These are phyloP conservation scores for Aspergillus sclerotialis DNA, from an alignment of 2,329 filamentous ascomycete species.

Conservation along the genomic window DNA sequence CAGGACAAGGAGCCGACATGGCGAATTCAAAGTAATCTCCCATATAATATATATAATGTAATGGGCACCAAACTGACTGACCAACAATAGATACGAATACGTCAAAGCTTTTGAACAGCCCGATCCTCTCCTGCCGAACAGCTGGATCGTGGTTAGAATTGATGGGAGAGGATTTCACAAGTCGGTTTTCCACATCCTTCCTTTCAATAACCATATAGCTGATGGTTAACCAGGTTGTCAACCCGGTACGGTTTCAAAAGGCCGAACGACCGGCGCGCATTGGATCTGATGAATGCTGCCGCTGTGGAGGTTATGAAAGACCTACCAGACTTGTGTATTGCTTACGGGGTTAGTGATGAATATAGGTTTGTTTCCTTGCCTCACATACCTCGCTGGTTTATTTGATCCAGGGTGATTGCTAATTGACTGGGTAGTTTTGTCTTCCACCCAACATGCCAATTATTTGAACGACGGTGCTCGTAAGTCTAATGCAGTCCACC, in stretches of 20 bases:
- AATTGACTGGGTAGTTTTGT: slow-evolving; percentile 58
- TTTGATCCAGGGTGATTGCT: not conserved
- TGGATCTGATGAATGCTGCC: slow-evolving; percentile 91
- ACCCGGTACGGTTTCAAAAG: slow-evolving; percentile 79
- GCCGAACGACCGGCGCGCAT: slow-evolving; percentile 79
- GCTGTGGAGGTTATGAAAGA: slow-evolving; percentile 79
- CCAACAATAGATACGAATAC: slow-evolving; percentile 71
- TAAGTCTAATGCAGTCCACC: slow-evolving; percentile 33
- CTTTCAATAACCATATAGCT: not conserved
- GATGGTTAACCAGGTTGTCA: slow-evolving; percentile 55
- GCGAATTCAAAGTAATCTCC: slow-evolving; percentile 10
- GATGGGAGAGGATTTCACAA: slow-evolving; percentile 95
- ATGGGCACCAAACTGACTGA: not conserved
- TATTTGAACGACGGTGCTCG: slow-evolving; percentile 83
- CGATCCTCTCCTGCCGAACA: slow-evolving; percentile 76
- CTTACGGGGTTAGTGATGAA: slow-evolving; percentile 92
- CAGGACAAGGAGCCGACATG: too few relatives aligned
- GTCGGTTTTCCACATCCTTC: slow-evolving; percentile 41
- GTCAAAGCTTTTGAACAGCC: slow-evolving; percentile 82
- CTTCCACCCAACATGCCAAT: slow-evolving; percentile 69
- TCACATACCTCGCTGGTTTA: too few relatives aligned
- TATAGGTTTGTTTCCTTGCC: slow-evolving; percentile 49
- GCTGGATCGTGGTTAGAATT: slow-evolving; percentile 90
- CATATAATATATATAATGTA: not conserved
- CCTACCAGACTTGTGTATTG: slow-evolving; percentile 75